Evolutionary conservation across 805 yeast genomes (phyloP).

Genomic region (Maudiozyma barnettii): DNA sequence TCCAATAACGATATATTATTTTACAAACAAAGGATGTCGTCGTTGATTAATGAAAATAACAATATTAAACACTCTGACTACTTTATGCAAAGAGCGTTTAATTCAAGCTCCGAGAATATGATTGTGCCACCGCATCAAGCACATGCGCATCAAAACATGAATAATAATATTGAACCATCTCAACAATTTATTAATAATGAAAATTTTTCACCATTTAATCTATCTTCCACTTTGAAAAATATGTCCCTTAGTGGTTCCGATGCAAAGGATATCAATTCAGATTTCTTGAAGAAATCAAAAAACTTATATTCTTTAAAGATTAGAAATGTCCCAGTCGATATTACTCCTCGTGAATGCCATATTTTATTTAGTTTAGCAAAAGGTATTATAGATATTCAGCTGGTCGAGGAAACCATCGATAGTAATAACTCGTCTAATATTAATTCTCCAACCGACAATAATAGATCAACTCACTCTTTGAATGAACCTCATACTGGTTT

Average conservation of each 20-base stretch:
- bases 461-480: not conserved
- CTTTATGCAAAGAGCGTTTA: conserved; percentile 14
- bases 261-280: not conserved
- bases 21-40: not conserved
- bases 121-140: conserved; percentile 3
- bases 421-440: not conserved
- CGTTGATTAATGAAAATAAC: conserved; percentile 3
- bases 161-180: conserved; percentile 1
- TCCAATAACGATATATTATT: not conserved
- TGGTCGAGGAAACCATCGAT: conserved; percentile 13
- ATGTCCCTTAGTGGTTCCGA: conserved; percentile 9
- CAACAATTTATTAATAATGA: not conserved
- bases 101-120: conserved; percentile 16
- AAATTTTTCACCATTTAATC: conserved; percentile 3
- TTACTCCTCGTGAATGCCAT: conserved; percentile 53
- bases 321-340: conserved; percentile 51
- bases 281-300: not conserved
- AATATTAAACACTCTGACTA: conserved; percentile 9
- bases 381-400: conserved; percentile 44
- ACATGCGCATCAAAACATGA: not conserved
- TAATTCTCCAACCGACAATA: not conserved
- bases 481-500: too few relatives aligned
- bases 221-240: conserved; percentile 12
- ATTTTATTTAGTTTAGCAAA: conserved; percentile 57
- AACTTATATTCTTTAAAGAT: conserved; percentile 29